Evolutionary conservation across 371 early-diverging fungal genomes (phyloP).

Genomic region (Apophysomyces elegans): DNA sequence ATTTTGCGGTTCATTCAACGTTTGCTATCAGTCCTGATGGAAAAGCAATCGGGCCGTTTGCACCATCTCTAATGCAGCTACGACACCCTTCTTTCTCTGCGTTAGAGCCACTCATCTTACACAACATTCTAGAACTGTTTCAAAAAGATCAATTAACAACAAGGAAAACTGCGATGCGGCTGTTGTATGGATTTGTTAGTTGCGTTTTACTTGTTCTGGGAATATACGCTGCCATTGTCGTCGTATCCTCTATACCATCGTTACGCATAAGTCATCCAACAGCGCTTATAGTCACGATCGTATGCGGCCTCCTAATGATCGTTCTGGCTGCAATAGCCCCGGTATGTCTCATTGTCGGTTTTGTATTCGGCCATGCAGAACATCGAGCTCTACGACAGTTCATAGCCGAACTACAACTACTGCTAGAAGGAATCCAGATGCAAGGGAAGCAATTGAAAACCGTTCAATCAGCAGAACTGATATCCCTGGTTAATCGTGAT

Average conservation of each 20-base stretch:
- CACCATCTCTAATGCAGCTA: slow-evolving; percentile 3
- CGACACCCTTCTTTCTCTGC: slow-evolving; percentile 27
- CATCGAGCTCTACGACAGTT: slow-evolving; percentile 39
- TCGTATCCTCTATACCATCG: slow-evolving; percentile 1
- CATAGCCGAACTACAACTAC: slow-evolving; percentile 28
- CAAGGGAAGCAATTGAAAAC: not conserved
- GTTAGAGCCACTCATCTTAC: slow-evolving; percentile 13
- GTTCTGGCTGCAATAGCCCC: slow-evolving; percentile 20
- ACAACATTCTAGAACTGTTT: slow-evolving; percentile 24
- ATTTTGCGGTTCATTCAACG: slow-evolving; percentile 59
- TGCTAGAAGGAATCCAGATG: slow-evolving; percentile 14
- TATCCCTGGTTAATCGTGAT: not conserved
- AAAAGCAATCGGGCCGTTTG: not conserved
- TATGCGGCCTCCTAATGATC: slow-evolving; percentile 25
- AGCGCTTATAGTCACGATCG: slow-evolving; percentile 13
- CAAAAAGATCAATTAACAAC: slow-evolving; percentile 25
- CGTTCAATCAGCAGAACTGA: not conserved
- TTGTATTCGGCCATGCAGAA: slow-evolving; percentile 47
- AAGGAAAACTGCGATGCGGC: slow-evolving; percentile 19
- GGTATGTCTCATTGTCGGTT: slow-evolving; percentile 44
- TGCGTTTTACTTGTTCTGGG: slow-evolving; percentile 21
- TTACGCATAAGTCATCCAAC: not conserved
- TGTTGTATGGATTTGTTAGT: slow-evolving; percentile 18
- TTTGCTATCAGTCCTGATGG: slow-evolving; percentile 29
- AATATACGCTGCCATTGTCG: slow-evolving; percentile 20